These are phyloP conservation scores for Dothistroma septosporum DNA, from an alignment of 2,329 filamentous ascomycete species.

Conservation along the genomic window DNA sequence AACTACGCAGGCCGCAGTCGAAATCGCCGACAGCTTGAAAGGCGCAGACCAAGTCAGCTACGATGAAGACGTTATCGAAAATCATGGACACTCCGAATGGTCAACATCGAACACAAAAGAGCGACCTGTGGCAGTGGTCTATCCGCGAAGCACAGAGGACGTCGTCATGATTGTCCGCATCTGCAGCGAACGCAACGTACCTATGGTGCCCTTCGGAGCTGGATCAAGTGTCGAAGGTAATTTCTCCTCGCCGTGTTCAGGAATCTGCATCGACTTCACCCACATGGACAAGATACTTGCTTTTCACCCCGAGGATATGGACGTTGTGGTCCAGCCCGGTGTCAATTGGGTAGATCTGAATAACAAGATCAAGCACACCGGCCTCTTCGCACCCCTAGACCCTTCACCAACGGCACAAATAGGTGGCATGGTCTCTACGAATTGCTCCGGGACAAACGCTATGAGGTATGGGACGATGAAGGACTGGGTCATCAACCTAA, in stretches of 20 bases:
- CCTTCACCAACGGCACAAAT: slow-evolving; percentile 73
- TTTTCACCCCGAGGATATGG: slow-evolving; percentile 83
- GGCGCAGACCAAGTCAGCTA: slow-evolving; percentile 19
- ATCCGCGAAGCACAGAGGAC: slow-evolving; percentile 17
- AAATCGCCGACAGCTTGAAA: slow-evolving; percentile 8
- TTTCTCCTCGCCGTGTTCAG: slow-evolving; percentile 80
- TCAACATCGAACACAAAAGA: slow-evolving; percentile 18
- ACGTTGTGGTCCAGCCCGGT: slow-evolving; percentile 84
- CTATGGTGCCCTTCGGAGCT: slow-evolving; percentile 22
- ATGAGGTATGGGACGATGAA: slow-evolving; percentile 83
- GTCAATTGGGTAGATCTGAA: slow-evolving; percentile 93
- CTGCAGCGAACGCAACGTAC: slow-evolving; percentile 17
- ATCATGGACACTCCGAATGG: slow-evolving; percentile 23
- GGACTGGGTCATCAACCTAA: slow-evolving; percentile 80
- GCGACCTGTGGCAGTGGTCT: slow-evolving; percentile 22
- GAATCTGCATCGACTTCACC: slow-evolving; percentile 83
- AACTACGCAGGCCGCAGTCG: slow-evolving; percentile 15
- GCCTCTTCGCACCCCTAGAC: slow-evolving; percentile 87
- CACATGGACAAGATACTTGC: slow-evolving; percentile 79
- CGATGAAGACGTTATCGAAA: slow-evolving; percentile 23
- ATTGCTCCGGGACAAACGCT: slow-evolving; percentile 62
- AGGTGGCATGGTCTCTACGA: slow-evolving; percentile 78
- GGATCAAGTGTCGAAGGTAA: slow-evolving; percentile 65
- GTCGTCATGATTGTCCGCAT: slow-evolving; percentile 15
- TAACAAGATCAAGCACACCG: slow-evolving; percentile 64